phyloP scores from a whole-genome alignment of 495 filamentous ascomycete species.

The Podospora sp. region DNA sequence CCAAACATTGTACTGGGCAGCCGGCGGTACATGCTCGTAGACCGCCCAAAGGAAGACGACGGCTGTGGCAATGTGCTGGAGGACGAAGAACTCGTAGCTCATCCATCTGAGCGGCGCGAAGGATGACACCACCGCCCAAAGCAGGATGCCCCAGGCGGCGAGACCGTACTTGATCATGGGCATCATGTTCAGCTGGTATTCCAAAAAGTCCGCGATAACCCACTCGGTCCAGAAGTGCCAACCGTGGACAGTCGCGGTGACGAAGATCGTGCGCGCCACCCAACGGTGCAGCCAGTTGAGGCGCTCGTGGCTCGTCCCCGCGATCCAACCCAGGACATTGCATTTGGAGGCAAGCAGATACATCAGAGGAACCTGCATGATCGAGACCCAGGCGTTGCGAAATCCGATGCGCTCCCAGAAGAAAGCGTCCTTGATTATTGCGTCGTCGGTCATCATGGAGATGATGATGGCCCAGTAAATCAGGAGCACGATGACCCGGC shows the following conservation, averaged over 20 bases:
- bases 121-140: constrained; percentile 71
- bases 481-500: constrained; percentile 55
- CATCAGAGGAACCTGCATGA: constrained; percentile 80
- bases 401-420: constrained; percentile 74
- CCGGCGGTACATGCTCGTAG: constrained; percentile 63
- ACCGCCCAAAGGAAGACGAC: constrained; percentile 68
- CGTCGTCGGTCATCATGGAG: constrained; percentile 56
- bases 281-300: constrained; percentile 87
- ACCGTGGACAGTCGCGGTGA: constrained; percentile 75
- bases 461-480: constrained; percentile 61
- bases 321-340: constrained; percentile 69
- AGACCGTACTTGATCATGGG: constrained; percentile 68
- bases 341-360: constrained; percentile 79
- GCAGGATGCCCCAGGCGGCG: constrained; percentile 71
- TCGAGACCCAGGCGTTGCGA: constrained; percentile 73
- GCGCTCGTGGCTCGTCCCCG: constrained; percentile 71
- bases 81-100: constrained; percentile 79
- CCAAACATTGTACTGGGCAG: constrained; percentile 66
- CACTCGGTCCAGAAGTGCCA: constrained; percentile 72
- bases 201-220: constrained; percentile 64
- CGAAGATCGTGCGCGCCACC: constrained; percentile 71
- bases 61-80: constrained; percentile 75
- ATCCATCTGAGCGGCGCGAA: constrained; percentile 67
- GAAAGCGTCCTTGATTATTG: constrained; percentile 44
- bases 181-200: constrained; percentile 62